These are phyloP conservation scores for Lipomyces yamanashiensis DNA, from an alignment of 805 yeast species.

Conservation along the genomic window DNA sequence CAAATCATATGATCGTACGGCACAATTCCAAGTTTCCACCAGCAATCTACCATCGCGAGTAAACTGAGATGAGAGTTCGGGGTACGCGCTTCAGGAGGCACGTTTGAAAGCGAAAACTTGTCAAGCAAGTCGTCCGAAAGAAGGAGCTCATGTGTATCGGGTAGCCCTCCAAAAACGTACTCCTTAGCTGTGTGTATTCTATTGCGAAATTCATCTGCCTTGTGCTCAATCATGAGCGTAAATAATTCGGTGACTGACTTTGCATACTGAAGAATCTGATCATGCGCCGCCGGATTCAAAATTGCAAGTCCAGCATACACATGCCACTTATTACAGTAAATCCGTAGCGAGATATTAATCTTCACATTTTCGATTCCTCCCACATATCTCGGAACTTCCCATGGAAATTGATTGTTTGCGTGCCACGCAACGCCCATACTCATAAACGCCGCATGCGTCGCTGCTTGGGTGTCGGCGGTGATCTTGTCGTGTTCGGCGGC, in stretches of 20 bases:
- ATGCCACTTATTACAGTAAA: slow-evolving; percentile 94
- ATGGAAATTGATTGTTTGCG: slow-evolving; percentile 79
- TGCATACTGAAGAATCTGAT: slow-evolving; percentile 88
- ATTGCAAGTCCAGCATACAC: slow-evolving; percentile 98
- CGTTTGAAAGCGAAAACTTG: slow-evolving; percentile 74
- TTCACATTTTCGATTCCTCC: slow-evolving; percentile 98
- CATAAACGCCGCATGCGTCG: slow-evolving; percentile 95
- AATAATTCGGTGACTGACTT: slow-evolving; percentile 80
- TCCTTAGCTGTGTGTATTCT: slow-evolving; percentile 71
- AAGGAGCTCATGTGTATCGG: slow-evolving; percentile 59
- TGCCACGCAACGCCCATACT: slow-evolving; percentile 98
- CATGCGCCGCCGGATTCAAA: slow-evolving; percentile 92
- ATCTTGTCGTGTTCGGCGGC: slow-evolving; percentile 92
- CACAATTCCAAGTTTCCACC: slow-evolving; percentile 81
- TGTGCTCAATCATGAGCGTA: slow-evolving; percentile 77
- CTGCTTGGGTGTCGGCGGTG: slow-evolving; percentile 98
- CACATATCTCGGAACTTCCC: slow-evolving; percentile 81
- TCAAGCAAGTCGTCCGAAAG: slow-evolving; percentile 81
- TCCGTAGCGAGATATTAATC: slow-evolving; percentile 87
- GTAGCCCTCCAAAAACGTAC: slow-evolving; percentile 68
- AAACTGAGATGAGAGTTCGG: slow-evolving; percentile 91
- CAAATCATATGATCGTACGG: slow-evolving; percentile 98
- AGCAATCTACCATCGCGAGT: slow-evolving; percentile 89
- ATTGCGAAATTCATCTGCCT: slow-evolving; percentile 58
- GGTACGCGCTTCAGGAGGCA: slow-evolving; percentile 62